Base-by-base conservation (phyloP, 805 yeast species). In the Priceomyces haplophilus region DNA sequence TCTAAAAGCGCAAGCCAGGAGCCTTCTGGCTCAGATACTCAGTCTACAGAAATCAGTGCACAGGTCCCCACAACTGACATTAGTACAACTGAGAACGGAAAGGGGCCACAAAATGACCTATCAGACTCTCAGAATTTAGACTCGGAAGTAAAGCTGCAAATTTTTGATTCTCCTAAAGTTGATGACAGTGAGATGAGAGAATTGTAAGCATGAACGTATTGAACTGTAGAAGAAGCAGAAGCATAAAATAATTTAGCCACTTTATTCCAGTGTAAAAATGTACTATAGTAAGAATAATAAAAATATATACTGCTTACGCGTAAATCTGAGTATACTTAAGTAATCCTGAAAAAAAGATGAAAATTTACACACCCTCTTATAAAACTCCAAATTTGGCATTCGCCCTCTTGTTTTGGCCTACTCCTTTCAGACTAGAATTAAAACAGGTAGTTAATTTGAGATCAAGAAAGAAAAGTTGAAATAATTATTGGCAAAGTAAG, bases 331-430 rank as follows among this genome's bases (percentile, higher is more conserved):
- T 25, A 36, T 31, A n/a, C 19, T 24, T 25, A 23, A 21, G 39
- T 36, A 36, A 36, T 36, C 19, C 21, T 21, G 24, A 34, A 34
- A 36, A 23, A 25, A 36, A 25, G 30, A 36, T 36, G 39, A 36
- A 36, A 36, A 23, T 36, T 36, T 36, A 25, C 39, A 36, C 39
- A 36, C 39, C 39, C 39, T 25, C 31, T 36, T 36, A 36, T 38
- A 30, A 42, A 43, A 41, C 45, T 38, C 48, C 44, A 45, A 45
- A 41, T 45, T 45, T 34, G 48, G 41, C 35, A 37, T 29, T 27
- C 40, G 38, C 48, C 45, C 45, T 45, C 42, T 41, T 45, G 45
- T 45, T 45, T 45, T 45, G 48, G 42, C 23, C 42, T 38, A 41
- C 45, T 42, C 17, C 34, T 27, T 42, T 42, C 34, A 34, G 45